A percentile compares a stretch with the other conserved stretches of the same genome.
Conservation (phyloP, 1,139 yeast species). For the Meyerozyma athensensis region DNA sequence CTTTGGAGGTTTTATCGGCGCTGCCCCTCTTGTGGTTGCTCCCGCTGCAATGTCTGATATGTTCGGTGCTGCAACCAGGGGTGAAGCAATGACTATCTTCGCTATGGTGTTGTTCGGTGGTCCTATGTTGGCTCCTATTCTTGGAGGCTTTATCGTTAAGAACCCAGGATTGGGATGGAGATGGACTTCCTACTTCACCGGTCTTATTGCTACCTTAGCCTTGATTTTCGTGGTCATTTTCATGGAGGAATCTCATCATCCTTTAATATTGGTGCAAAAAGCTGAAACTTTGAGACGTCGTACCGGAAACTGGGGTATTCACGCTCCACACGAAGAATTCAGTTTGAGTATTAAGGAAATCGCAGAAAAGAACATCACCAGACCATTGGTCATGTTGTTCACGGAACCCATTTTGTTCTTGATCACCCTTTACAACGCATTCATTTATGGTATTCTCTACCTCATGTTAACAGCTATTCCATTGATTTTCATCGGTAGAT, state of each 20-base stretch:
- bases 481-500: slow-evolving; percentile 59
- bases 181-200: slow-evolving; percentile 54
- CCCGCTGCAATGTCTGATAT: slow-evolving; percentile 83
- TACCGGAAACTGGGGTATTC: slow-evolving; percentile 70
- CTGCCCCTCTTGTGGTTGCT: slow-evolving; percentile 77
- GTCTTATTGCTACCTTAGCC: slow-evolving; percentile 40
- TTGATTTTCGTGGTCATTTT: slow-evolving; percentile 25
- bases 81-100: slow-evolving; percentile 64
- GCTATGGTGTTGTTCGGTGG: slow-evolving; percentile 67
- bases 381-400: slow-evolving; percentile 67
- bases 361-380: slow-evolving; percentile 59
- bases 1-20: slow-evolving; percentile 72
- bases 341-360: slow-evolving; percentile 59
- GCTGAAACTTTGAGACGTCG: slow-evolving; percentile 57
- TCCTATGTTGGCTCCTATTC: slow-evolving; percentile 71
- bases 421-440: slow-evolving; percentile 71
- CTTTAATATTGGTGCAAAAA: slow-evolving; percentile 49
- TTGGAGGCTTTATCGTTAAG: slow-evolving; percentile 35
- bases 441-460: slow-evolving; percentile 79
- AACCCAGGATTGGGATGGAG: slow-evolving; percentile 45
- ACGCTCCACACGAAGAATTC: slow-evolving; percentile 78
- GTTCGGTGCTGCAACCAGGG: slow-evolving; percentile 57
- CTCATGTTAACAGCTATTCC: slow-evolving; percentile 78
- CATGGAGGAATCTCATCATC: slow-evolving; percentile 48
- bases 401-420: slow-evolving; percentile 71